Conservation (phyloP, 441 rosid species). For the Flueggea neowawraea region DNA sequence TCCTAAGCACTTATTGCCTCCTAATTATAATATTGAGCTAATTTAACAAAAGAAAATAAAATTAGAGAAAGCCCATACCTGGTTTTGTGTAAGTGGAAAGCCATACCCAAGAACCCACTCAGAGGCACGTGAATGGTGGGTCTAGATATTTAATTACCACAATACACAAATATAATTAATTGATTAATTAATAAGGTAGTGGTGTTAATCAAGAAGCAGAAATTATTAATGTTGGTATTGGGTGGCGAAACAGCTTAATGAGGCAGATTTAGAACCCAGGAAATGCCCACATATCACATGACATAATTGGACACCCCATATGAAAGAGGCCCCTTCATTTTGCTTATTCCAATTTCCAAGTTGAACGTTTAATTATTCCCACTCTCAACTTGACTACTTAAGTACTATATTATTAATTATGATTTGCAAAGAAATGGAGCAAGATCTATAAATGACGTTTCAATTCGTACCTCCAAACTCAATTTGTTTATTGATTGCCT, state of each 20-base stretch:
- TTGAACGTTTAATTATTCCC: slow-evolving; percentile 1
- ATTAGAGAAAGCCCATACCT: too few relatives aligned
- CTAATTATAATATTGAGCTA: too few relatives aligned
- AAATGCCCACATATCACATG: slow-evolving; percentile 43
- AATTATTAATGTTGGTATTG: neutral
- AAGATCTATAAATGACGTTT: neutral
- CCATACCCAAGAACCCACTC: slow-evolving; percentile 2
- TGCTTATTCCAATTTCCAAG: slow-evolving; percentile 7
- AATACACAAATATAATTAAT: too few relatives aligned
- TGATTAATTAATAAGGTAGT: too few relatives aligned
- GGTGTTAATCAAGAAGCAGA: neutral
- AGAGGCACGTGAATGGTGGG: slow-evolving; percentile 17
- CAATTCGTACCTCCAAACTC: too few relatives aligned
- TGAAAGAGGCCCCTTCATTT: slow-evolving; percentile 37
- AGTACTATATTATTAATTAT: neutral
- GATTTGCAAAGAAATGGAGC: neutral
- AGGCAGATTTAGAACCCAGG: slow-evolving; percentile 11
- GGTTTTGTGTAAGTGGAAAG: neutral
- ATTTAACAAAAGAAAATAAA: too few relatives aligned
- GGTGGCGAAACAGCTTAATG: neutral
- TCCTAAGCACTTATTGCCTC: neutral
- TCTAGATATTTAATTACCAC: neutral
- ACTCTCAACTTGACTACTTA: slow-evolving; percentile 20
- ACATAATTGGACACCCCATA: slow-evolving; percentile 41
- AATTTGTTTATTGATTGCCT: too few relatives aligned